These are phyloP conservation scores for Aspergillus pseudoviridinutans DNA, from an alignment of 2,329 filamentous ascomycete genomes.

Conservation along the genomic window DNA sequence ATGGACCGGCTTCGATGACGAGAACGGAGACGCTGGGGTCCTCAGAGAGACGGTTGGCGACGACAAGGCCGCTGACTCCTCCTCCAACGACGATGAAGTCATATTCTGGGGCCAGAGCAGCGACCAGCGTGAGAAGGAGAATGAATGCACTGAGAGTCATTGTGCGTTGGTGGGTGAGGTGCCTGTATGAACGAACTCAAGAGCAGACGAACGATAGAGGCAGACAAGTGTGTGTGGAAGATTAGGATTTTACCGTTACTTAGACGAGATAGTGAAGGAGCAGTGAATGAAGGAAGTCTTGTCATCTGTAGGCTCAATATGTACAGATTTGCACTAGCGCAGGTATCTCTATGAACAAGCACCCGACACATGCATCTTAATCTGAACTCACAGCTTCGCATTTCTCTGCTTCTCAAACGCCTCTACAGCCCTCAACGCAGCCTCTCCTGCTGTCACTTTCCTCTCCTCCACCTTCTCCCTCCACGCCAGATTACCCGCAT, in stretches of 20 bases:
- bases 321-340: not conserved
- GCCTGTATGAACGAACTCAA: no score
- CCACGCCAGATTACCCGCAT: constrained; percentile 44
- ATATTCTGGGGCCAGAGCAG: constrained; percentile 10
- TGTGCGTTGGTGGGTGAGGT: no score
- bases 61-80: constrained; percentile 32
- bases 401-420: constrained; percentile 46
- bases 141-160: no score
- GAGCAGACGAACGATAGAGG: no score
- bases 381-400: constrained; percentile 24
- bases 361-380: not conserved
- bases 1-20: constrained; percentile 32
- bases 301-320: not conserved
- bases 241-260: not conserved
- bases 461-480: constrained; percentile 49
- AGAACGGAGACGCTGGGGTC: constrained; percentile 23
- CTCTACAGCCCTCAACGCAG: constrained; percentile 47
- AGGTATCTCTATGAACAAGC: not conserved
- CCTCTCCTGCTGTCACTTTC: constrained; percentile 37
- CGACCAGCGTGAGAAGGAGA: no score
- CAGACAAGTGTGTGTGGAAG: no score
- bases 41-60: constrained; percentile 36
- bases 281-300: not conserved
- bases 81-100: constrained; percentile 36
- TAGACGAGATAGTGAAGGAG: not conserved